A percentile compares a stretch with the other conserved stretches of the same genome.
phyloP scores from a whole-genome alignment of 129 eudicot genomes.

The Pseudognaphalium luteoalbum region DNA sequence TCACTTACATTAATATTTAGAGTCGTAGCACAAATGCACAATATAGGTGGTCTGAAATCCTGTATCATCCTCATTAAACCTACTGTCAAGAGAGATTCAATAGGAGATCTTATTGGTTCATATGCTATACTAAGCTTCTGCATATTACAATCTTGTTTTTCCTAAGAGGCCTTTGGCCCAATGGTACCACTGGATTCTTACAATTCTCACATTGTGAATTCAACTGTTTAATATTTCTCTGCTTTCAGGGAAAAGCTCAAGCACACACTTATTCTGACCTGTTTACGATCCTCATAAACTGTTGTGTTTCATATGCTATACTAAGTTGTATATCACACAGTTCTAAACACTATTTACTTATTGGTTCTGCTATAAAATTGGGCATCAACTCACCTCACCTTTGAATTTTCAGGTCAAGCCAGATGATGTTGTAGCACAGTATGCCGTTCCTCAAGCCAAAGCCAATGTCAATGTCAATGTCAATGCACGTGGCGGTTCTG shows the following conservation, averaged over 20 bases:
- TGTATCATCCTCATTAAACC: background rate
- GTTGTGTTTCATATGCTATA: background rate
- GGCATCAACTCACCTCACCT: background rate
- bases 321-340: background rate
- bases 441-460: background rate
- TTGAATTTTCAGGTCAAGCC: slow-evolving; percentile 9
- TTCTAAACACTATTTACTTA: background rate
- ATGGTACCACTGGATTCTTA: background rate
- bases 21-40: too few species aligned
- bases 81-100: background rate
- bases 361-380: background rate
- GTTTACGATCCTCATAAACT: too few species aligned
- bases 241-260: too few species aligned
- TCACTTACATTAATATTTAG: too few species aligned
- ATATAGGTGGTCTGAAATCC: background rate
- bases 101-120: background rate
- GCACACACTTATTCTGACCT: too few species aligned
- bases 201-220: too few species aligned
- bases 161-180: background rate
- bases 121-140: background rate
- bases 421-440: background rate
- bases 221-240: too few species aligned
- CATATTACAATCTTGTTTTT: background rate
- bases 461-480: background rate
- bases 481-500: background rate